A percentile compares a stretch with the other conserved stretches of the same genome.
These are phyloP conservation scores for Calonectria honghensis DNA, from an alignment of 2,329 filamentous ascomycete species.

Conservation along the genomic window DNA sequence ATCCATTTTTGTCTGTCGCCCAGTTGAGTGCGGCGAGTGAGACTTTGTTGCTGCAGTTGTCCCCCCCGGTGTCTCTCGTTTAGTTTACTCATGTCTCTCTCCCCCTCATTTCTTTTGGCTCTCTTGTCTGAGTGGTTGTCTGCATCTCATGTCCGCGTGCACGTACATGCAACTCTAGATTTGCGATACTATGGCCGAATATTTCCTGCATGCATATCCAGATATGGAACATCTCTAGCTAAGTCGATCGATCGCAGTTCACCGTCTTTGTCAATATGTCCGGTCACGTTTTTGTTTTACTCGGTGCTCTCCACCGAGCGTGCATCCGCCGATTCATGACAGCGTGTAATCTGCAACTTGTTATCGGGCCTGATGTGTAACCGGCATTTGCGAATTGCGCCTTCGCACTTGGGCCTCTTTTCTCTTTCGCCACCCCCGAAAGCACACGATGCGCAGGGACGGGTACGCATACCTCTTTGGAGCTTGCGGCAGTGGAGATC, in stretches of 20 bases:
- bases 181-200: neutral
- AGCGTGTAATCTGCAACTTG: neutral
- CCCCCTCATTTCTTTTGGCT: conserved; percentile 11
- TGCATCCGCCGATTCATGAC: neutral
- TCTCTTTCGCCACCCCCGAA: conserved; percentile 10
- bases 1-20: neutral
- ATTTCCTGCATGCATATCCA: neutral
- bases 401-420: conserved; percentile 19
- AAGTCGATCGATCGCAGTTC: neutral
- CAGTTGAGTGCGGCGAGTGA: neutral
- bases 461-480: conserved; percentile 17
- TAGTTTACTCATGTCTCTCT: conserved; percentile 1
- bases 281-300: conserved; percentile 1
- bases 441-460: neutral
- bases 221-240: neutral
- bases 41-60: neutral
- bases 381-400: conserved; percentile 13
- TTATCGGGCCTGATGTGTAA: conserved; percentile 37
- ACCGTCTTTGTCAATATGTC: conserved; percentile 11
- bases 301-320: neutral
- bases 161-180: conserved; percentile 15
- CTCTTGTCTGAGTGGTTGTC: conserved; percentile 13
- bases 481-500: conserved; percentile 10
- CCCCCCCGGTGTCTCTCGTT: conserved; percentile 7
- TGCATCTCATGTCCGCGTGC: neutral